Conservation (phyloP, 305 asterid genomes). For the Plantago coronopus region DNA sequence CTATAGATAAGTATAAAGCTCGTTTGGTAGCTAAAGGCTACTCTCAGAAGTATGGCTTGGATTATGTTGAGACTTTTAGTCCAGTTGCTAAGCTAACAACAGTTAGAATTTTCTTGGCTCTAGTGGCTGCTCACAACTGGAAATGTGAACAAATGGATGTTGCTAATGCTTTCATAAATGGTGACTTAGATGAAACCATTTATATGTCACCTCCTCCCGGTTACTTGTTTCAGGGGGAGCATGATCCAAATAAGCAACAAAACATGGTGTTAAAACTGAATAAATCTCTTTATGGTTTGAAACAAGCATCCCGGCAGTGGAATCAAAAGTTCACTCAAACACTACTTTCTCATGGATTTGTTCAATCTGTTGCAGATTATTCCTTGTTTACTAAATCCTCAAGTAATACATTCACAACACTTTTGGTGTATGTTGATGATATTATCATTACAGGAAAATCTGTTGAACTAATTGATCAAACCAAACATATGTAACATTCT, state of each 20-base stretch:
- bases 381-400: slow-evolving; percentile 1
- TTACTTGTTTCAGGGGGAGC: not conserved
- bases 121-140: no score
- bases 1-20: not conserved
- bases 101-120: no score
- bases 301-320: not conserved
- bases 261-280: not conserved
- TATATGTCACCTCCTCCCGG: not conserved
- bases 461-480: not conserved
- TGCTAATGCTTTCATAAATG: no score
- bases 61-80: no score
- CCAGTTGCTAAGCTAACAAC: no score
- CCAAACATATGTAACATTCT: not conserved
- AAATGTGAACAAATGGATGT: no score
- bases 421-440: not conserved
- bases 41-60: no score
- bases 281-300: not conserved
- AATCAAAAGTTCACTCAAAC: not conserved
- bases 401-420: not conserved
- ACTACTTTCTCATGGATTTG: not conserved
- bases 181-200: no score
- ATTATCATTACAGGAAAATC: not conserved
- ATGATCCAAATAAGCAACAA: not conserved
- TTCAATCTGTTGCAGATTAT: not conserved
- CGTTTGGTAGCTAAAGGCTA: not conserved